These are phyloP conservation scores for Glonium stellatum DNA, from an alignment of 495 filamentous ascomycete species.

Conservation along the genomic window DNA sequence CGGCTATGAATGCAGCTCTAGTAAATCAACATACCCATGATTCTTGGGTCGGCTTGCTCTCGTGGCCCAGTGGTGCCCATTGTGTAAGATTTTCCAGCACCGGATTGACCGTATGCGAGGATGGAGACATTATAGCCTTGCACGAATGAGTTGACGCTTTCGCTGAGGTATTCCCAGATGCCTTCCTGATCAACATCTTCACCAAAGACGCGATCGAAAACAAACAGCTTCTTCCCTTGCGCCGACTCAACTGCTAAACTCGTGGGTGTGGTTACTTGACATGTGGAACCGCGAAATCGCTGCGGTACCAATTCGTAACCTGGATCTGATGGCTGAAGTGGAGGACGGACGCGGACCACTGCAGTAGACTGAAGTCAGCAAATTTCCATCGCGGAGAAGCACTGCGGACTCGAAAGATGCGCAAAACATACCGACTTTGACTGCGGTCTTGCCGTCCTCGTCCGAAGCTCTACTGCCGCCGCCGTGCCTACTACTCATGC, in stretches of 20 bases:
- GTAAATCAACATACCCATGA: constrained; percentile 61
- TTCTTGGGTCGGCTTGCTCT: constrained; percentile 65
- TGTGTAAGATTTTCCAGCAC: constrained; percentile 98
- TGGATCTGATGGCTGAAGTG: constrained; percentile 74
- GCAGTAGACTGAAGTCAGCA: constrained; percentile 24
- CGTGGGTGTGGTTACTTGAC: constrained; percentile 77
- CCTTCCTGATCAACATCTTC: constrained; percentile 80
- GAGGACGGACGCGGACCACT: constrained; percentile 94
- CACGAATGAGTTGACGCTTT: constrained; percentile 83
- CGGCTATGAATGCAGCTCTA: too few relatives aligned
- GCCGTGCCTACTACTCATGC: constrained; percentile 71
- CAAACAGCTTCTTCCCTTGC: constrained; percentile 87
- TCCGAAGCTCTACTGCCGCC: constrained; percentile 84
- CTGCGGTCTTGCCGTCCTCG: constrained; percentile 90
- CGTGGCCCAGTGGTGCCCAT: constrained; percentile 92
- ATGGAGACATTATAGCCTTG: constrained; percentile 99
- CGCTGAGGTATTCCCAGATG: constrained; percentile 88
- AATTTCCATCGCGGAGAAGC: constrained; percentile 9
- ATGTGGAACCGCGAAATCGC: constrained; percentile 89
- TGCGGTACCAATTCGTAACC: constrained; percentile 92
- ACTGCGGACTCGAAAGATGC: constrained; percentile 47
- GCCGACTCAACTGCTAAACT: constrained; percentile 82
- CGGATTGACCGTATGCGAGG: constrained; percentile 97
- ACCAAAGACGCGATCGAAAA: constrained; percentile 91
- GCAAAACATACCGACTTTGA: constrained; percentile 88